These are phyloP conservation scores for Cicer arietinum DNA, from an alignment of 306 rosid genomes.

Conservation along the genomic window DNA sequence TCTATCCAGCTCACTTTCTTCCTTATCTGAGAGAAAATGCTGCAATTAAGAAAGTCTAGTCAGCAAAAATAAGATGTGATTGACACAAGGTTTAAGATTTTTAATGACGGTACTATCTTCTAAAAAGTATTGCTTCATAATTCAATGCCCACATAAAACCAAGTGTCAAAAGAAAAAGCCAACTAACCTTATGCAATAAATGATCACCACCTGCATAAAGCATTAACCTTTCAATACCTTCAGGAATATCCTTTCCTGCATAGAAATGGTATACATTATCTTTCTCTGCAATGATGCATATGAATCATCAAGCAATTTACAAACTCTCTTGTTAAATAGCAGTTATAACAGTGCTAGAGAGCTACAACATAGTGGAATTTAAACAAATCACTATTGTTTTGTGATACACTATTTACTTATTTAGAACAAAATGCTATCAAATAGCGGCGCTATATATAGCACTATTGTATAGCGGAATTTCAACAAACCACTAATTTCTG, in stretches of 20 bases:
- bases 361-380: no score
- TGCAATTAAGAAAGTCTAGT: constrained; percentile 53
- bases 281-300: not conserved
- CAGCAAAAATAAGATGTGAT: constrained; percentile 33
- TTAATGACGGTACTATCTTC: constrained; percentile 18
- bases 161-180: constrained; percentile 28
- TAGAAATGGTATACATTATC: constrained; percentile 12
- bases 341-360: no score
- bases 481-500: no score
- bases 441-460: no score
- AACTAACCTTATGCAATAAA: constrained; percentile 71
- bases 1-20: constrained; percentile 67
- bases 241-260: constrained; percentile 80
- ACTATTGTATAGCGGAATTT: no score
- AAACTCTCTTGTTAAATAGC: constrained; percentile 14
- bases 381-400: no score
- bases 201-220: constrained; percentile 77
- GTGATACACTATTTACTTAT: no score
- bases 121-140: constrained; percentile 29
- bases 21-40: constrained; percentile 67
- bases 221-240: constrained; percentile 67
- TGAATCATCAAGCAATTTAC: not conserved
- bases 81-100: constrained; percentile 9
- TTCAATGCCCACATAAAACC: constrained; percentile 10
- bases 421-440: no score